Percentiles rank a stretch among this genome's conserved stretches.
Conservation (phyloP, 2,329 filamentous ascomycete species). For the Aspergillus ochraceus region DNA sequence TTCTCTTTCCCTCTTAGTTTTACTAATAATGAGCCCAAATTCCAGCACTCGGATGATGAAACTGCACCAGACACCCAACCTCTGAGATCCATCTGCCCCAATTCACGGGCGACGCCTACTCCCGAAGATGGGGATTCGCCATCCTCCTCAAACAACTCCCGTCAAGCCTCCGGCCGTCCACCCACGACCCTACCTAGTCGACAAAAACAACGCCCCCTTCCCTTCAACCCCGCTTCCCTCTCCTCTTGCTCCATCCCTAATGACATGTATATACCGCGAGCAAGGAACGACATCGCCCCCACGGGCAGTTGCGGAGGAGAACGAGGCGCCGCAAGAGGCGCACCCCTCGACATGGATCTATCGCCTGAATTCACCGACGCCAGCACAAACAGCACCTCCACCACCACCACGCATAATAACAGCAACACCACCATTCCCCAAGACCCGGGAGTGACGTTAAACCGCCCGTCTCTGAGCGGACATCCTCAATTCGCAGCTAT, state of each 20-base stretch:
- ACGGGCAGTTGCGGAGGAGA: neutral
- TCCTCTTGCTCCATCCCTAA: slow-evolving; percentile 8
- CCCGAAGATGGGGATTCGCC: neutral
- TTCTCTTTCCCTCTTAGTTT: neutral
- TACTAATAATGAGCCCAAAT: neutral
- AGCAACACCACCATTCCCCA: slow-evolving; percentile 13
- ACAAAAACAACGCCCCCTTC: slow-evolving; percentile 16
- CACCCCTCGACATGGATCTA: slow-evolving; percentile 31
- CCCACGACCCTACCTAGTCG: slow-evolving; percentile 26
- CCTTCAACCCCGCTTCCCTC: neutral
- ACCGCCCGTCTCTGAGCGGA: slow-evolving; percentile 7
- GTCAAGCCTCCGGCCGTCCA: slow-evolving; percentile 2
- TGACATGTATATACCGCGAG: neutral
- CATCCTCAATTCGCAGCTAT: slow-evolving; percentile 14
- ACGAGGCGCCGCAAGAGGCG: neutral
- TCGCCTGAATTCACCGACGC: slow-evolving; percentile 30
- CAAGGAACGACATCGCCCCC: neutral
- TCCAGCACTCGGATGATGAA: neutral
- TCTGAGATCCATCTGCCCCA: neutral
- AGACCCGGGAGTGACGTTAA: slow-evolving; percentile 15
- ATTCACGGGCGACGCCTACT: neutral
- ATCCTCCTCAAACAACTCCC: slow-evolving; percentile 4
- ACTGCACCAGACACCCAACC: neutral
- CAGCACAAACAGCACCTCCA: slow-evolving; percentile 7
- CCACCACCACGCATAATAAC: slow-evolving; percentile 5